Base-by-base conservation (phyloP, 495 filamentous ascomycete species). In the Penicillium odoratum region DNA sequence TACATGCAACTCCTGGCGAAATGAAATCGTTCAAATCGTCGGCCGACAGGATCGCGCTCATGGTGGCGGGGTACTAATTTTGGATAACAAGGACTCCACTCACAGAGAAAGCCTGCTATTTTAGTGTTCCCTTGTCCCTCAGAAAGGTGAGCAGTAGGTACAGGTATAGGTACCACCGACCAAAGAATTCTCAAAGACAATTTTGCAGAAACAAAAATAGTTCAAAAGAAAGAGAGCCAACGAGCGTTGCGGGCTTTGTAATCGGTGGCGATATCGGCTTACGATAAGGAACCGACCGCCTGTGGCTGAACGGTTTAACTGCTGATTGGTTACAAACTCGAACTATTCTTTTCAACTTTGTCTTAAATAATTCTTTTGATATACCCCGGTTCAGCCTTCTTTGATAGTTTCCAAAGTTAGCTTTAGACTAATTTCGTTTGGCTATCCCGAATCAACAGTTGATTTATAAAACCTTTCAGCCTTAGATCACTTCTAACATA, bases 1-100 rank as follows among this genome's bases (percentile, higher is more conserved):
- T 97, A 74, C 94, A 98, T 36, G 94, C 94, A 57, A 98, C 91
- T 36, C 94, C 94, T 7, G 94, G 94, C 31, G 88, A 92, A 67
- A 98, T 98, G 77, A 98, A 98, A 79, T 98, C 94, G 78, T 98
- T 98, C 58, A 98, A 80, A 72, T 96, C 92, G 75, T 98, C 93
- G 59, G 88, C 90, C 50, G 93, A 97, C 57, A 98, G 87, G 59
- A 98, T 98, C 29, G 94, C 94, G 60, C 89, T 93, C 93, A 98
- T 98, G 56, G 69, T 80, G 64, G 69, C 67, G 68, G 58, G 57
- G 48, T 51, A 58, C 63, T 46, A 63, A 53, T 62, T 57, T 43
- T 25, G 33, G 21, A 21, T 21, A 29, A 47, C 52, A 34, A 50
- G 4, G 46, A 29, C 48, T 57, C 49, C 61, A 63, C 30, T 21